Evolutionary conservation across 139 green algal genomes (phyloP), one percentile per base, ranked within the genome.

Genomic region (Desmodesmus armatus): DNA sequence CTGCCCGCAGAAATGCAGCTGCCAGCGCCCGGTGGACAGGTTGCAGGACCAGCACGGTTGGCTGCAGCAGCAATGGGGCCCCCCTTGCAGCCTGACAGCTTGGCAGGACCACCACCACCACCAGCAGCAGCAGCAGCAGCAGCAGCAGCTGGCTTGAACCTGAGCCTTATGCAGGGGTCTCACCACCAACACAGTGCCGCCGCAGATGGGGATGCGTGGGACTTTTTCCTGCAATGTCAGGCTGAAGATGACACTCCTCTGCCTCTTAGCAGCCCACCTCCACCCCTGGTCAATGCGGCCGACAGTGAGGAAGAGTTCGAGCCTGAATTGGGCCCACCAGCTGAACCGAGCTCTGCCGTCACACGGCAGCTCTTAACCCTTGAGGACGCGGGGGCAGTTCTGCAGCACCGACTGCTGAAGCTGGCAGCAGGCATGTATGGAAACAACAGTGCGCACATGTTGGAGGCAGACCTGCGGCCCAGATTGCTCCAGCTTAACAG

Each of bases 381-480:
- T 2, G 29, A 11, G 13, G 72, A 79, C n/a, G 3, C 3, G 2
- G n/a, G 11, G 3, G 0, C n/a, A 47, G 53, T 0, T 27, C 43
- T 79, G 19, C n/a, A 58, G 19, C 27, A 65, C 25, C 27, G 41
- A 23, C 9, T 79, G 25, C 44, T 63, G 0, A 39, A 37, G 44
- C 15, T 65, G 25, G 63, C 33, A 44, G 72, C 44, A 41, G 43
- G 72, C 72, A 79, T 79, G 72, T 35, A 79, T 63, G 72, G 72
- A 1, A 13, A 1, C 21, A 11, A 43, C 29, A 79, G 72, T 43
- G 29, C n/a, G 72, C 72, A 79, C 9, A 19, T 33, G 41, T 27
- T 63, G 40, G 15, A 21, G 3, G 72, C n/a, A 41, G 43, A 79
- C 29, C 63, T 65, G 27, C 43, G 72, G 72, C 11, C 3, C 13